phyloP scores from a whole-genome alignment of 1,284 basidiomycete genomes.

The Puccinia coronata region DNA sequence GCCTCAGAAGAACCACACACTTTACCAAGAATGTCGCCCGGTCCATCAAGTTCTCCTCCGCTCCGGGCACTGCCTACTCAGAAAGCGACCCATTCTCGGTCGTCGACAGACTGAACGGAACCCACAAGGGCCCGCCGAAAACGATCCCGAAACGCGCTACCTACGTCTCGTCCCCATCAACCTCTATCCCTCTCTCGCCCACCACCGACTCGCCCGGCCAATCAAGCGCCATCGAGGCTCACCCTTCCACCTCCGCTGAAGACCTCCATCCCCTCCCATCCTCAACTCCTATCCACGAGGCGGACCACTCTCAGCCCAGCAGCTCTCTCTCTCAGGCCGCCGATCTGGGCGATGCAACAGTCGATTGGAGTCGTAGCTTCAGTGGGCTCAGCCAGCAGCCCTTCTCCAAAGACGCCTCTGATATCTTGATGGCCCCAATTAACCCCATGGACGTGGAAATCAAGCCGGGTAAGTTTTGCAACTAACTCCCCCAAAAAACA shows the following conservation, averaged over 20 bases:
- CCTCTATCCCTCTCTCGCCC: slow-evolving; percentile 21
- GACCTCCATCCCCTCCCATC: slow-evolving; percentile 42
- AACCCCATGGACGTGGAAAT: slow-evolving; percentile 82
- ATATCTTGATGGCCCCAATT: slow-evolving; percentile 73
- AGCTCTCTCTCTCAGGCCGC: no score
- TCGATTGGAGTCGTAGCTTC: slow-evolving; percentile 83
- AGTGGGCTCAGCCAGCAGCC: slow-evolving; percentile 76
- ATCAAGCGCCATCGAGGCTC: slow-evolving; percentile 42
- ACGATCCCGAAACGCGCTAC: neutral
- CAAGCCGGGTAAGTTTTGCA: slow-evolving; percentile 72
- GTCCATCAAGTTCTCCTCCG: neutral
- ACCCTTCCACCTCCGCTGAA: slow-evolving; percentile 39
- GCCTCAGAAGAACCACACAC: no score
- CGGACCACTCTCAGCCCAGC: slow-evolving; percentile 29
- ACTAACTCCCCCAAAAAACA: no score
- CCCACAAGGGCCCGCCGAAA: neutral
- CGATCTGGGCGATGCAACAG: slow-evolving; percentile 29
- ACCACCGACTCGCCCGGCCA: slow-evolving; percentile 44
- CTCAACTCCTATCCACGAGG: neutral
- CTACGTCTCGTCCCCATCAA: slow-evolving; percentile 12
- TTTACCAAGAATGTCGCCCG: no score
- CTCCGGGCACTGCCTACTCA: neutral
- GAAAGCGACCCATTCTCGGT: slow-evolving; percentile 35
- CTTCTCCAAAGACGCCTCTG: slow-evolving; percentile 74
- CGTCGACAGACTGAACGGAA: slow-evolving; percentile 36